phyloP scores from a whole-genome alignment of 306 rosid genomes.

The Hippophae rhamnoides region DNA sequence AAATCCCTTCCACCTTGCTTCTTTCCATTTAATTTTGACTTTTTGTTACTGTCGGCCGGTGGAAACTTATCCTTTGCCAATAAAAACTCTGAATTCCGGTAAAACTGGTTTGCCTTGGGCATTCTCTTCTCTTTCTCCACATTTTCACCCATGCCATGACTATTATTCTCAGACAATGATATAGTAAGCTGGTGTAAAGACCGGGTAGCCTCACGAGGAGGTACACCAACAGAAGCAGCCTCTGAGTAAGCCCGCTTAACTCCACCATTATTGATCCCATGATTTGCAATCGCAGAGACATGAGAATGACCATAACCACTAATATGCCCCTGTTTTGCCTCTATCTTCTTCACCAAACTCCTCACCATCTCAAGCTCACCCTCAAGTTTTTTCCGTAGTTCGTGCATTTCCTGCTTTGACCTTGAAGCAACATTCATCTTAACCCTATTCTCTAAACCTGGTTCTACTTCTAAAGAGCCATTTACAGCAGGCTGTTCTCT shows the following conservation, averaged over 20 bases:
- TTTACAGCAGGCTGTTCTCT: conserved; percentile 36
- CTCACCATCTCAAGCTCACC: conserved; percentile 53
- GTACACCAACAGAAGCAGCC: conserved; percentile 50
- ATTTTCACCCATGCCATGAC: conserved; percentile 49
- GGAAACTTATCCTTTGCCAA: conserved; percentile 92
- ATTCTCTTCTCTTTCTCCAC: conserved; percentile 93
- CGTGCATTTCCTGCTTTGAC: conserved; percentile 51
- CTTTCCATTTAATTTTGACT: conserved; percentile 62
- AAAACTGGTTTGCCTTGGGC: conserved; percentile 89
- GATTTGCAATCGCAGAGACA: conserved; percentile 22
- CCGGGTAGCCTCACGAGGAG: conserved; percentile 44
- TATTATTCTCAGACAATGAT: conserved; percentile 50
- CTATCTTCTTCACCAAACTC: conserved; percentile 65
- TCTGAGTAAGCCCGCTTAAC: conserved; percentile 60
- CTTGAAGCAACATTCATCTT: conserved; percentile 32
- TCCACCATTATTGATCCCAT: conserved; percentile 32
- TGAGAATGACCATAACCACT: conserved; percentile 30
- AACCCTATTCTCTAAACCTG: conserved; percentile 24
- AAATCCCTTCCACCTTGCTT: conserved; percentile 59
- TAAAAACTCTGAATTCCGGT: conserved; percentile 75
- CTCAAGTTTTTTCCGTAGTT: conserved; percentile 60
- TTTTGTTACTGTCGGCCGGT: conserved; percentile 76
- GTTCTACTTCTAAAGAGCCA: conserved; percentile 25
- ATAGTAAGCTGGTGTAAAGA: conserved; percentile 62
- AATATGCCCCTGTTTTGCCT: conserved; percentile 61